These are phyloP conservation scores for Butyriboletus loyo DNA, from an alignment of 768 basidiomycete species.

Conservation along the genomic window DNA sequence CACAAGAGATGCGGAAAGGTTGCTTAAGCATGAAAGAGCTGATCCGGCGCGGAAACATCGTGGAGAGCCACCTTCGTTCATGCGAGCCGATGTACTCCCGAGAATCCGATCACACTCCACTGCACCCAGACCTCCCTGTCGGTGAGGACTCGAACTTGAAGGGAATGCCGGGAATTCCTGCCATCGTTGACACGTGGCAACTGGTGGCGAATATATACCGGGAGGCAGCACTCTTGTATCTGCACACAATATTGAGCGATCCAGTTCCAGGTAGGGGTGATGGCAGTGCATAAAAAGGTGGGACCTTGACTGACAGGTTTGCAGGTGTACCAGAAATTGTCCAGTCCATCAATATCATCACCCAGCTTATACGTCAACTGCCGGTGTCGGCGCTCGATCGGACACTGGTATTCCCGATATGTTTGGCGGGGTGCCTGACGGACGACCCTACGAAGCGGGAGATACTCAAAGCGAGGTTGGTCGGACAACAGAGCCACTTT, in stretches of 20 bases:
- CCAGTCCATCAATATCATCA: constrained; percentile 51
- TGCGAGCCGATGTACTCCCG: constrained; percentile 31
- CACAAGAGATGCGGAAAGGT: constrained; percentile 57
- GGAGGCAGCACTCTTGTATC: constrained; percentile 63
- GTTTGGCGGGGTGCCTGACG: constrained; percentile 70
- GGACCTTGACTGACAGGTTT: constrained; percentile 3
- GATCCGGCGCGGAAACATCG: constrained; percentile 64
- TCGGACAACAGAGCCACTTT: constrained; percentile 51
- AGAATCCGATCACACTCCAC: constrained; percentile 33
- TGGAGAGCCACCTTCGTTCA: constrained; percentile 63
- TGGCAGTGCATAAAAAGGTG: background rate
- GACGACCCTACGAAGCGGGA: constrained; percentile 58
- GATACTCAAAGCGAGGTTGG: constrained; percentile 56
- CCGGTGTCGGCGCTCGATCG: constrained; percentile 62
- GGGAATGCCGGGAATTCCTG: constrained; percentile 29
- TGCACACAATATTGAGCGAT: constrained; percentile 69
- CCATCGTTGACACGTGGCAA: constrained; percentile 45
- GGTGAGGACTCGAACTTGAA: constrained; percentile 17
- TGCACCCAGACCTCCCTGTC: constrained; percentile 40
- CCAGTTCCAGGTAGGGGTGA: constrained; percentile 59
- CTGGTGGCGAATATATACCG: constrained; percentile 56
- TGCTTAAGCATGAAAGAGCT: constrained; percentile 73
- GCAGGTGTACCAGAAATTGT: constrained; percentile 72
- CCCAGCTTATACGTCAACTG: constrained; percentile 51
- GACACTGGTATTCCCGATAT: constrained; percentile 68